phyloP scores from a whole-genome alignment of 345 rosid species.

The Camelina laxa region DNA sequence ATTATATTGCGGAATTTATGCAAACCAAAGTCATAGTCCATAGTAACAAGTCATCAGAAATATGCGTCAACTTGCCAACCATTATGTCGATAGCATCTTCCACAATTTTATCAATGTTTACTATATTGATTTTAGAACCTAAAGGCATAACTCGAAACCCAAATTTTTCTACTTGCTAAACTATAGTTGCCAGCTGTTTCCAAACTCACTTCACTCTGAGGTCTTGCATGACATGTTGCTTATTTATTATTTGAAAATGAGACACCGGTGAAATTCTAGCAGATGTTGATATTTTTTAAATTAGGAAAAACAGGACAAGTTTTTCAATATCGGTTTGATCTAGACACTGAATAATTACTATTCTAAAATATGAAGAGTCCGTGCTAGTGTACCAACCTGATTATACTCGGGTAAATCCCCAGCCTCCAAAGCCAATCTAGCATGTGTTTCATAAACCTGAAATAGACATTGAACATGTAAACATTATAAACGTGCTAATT shows the following conservation, averaged over 20 bases:
- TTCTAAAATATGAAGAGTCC: slow-evolving; percentile 19
- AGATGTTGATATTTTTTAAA: background rate
- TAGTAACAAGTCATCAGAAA: background rate
- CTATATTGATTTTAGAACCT: slow-evolving; percentile 9
- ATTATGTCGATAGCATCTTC: slow-evolving; percentile 10
- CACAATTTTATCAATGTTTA: slow-evolving; percentile 3
- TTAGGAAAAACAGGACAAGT: slow-evolving; percentile 7
- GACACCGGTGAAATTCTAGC: slow-evolving; percentile 2
- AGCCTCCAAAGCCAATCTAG: slow-evolving; percentile 89
- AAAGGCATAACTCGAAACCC: background rate
- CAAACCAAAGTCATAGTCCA: slow-evolving; percentile 13
- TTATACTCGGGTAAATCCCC: slow-evolving; percentile 95
- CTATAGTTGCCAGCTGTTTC: slow-evolving; percentile 15
- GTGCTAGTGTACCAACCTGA: slow-evolving; percentile 67
- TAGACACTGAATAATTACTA: slow-evolving; percentile 19
- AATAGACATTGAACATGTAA: slow-evolving; percentile 35
- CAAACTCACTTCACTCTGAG: background rate
- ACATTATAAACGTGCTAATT: slow-evolving; percentile 27
- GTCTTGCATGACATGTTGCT: slow-evolving; percentile 11
- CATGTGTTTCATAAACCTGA: slow-evolving; percentile 99
- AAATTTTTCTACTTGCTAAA: background rate
- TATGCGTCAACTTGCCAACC: background rate
- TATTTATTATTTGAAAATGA: background rate
- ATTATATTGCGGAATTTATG: slow-evolving; percentile 15
- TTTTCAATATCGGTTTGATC: slow-evolving; percentile 4